These are phyloP conservation scores for Paragyromitra xinjiangensis DNA, from an alignment of 495 filamentous ascomycete genomes.

Conservation along the genomic window DNA sequence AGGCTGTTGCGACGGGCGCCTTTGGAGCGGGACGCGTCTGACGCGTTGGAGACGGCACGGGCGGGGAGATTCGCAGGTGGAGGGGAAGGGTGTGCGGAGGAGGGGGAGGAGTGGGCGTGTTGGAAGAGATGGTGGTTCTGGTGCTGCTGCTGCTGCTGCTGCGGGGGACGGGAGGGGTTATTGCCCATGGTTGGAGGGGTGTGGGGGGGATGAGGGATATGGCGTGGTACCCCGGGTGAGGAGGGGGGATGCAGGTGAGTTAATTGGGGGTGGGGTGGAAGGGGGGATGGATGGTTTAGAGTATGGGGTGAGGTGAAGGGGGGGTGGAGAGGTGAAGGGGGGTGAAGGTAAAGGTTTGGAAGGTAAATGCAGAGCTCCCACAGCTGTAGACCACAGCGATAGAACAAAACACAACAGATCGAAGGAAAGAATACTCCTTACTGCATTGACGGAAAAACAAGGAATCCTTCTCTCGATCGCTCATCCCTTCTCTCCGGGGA, in stretches of 20 bases:
- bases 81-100: conserved; percentile 44
- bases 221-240: conserved; percentile 25
- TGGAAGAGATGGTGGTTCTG: conserved; percentile 49
- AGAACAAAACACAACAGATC: too few relatives aligned
- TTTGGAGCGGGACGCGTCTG: conserved; percentile 45
- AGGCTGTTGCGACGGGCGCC: conserved; percentile 46
- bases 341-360: neutral
- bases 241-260: neutral
- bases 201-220: conserved; percentile 35
- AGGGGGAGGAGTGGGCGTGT: conserved; percentile 46
- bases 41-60: conserved; percentile 47
- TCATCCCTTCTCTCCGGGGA: neutral
- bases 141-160: conserved; percentile 41
- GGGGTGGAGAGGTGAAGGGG: neutral
- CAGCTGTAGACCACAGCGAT: neutral
- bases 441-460: conserved; percentile 2
- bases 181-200: conserved; percentile 53
- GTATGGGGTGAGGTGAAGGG: neutral
- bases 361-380: neutral
- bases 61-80: conserved; percentile 48
- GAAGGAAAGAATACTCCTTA: too few relatives aligned
- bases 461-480: neutral
- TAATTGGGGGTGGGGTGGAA: neutral
- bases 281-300: neutral
- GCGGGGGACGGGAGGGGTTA: conserved; percentile 55